Base-by-base conservation (phyloP, 371 early-diverging fungal genomes). In the Mucor ambiguus region DNA sequence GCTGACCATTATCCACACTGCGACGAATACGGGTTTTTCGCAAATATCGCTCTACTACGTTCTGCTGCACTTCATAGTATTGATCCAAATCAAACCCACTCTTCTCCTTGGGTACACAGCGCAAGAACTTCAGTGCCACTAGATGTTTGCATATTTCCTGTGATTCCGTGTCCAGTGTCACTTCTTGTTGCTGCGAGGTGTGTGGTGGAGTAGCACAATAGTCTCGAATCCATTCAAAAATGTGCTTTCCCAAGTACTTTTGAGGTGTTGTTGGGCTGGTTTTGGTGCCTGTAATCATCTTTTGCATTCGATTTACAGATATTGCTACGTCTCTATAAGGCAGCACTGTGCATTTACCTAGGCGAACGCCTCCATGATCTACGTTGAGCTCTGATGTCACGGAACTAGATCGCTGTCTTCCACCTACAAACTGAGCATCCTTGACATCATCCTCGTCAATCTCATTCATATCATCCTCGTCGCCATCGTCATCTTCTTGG, bases 191-290 rank as follows among this genome's bases (percentile, higher is more conserved):
- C 8, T 63, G 49, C 12, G 46, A 37, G 22, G 28, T 22, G 55
- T 9, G 52, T 37, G 46, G 62, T 12, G 64, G 64, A 1, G 64
- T 24, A 11, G 48, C 60, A 29, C 52, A 49, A 43, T 59, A 63
- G 54, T 68, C 68, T 29, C 68, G 37, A 4, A 68, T 20, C 58
- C 63, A 68, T 59, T 68, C 63, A 63, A 58, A 68, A 9, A 68
- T 54, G 30, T 55, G 43, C 24, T 67, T 43, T 1, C 68, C 68
- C 4, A 29, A 18, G 30, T 63, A 68, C 14, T 43, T 43, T 0
- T 20, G n/a, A 35, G 37, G 14, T 12, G 24, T 14, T 28, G 46
- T 46, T 20, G 35, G 6, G 20, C 32, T 20, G 20, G 28, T 2
- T 22, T 35, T 52, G 14, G 30, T 24, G 14, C 60, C 37, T 24